These are phyloP conservation scores for Pseudopyricularia cyperi DNA, from an alignment of 2,329 filamentous ascomycete species.

Conservation along the genomic window DNA sequence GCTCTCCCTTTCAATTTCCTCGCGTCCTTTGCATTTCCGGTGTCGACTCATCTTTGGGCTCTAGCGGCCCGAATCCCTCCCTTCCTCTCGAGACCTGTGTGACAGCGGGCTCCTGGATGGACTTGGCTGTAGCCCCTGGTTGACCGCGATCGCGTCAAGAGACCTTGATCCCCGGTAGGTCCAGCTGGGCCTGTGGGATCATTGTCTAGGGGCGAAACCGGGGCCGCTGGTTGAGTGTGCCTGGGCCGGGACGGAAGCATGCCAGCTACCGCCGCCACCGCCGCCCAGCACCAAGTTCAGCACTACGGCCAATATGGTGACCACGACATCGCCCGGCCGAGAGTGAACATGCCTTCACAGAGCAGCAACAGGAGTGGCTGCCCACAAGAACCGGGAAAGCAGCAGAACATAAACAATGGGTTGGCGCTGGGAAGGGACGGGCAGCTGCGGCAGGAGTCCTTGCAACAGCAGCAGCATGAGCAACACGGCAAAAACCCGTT, in stretches of 20 bases:
- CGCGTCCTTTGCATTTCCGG: neutral
- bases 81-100: neutral
- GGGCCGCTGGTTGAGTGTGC: constrained; percentile 8
- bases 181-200: neutral
- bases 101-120: constrained; percentile 1
- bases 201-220: neutral
- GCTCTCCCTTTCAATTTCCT: neutral
- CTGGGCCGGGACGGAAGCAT: constrained; percentile 18
- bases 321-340: constrained; percentile 23
- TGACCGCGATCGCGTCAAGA: constrained; percentile 2
- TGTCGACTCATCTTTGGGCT: neutral
- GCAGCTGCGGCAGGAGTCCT: constrained; percentile 3
- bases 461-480: constrained; percentile 5
- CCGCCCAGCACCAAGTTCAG: constrained; percentile 17
- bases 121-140: neutral
- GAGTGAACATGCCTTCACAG: constrained; percentile 27
- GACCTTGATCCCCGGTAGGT: neutral
- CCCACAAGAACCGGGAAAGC: constrained; percentile 9
- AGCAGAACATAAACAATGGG: neutral
- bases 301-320: constrained; percentile 24
- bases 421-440: neutral
- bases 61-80: neutral
- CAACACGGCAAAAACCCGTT: constrained; percentile 4
- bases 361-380: constrained; percentile 9
- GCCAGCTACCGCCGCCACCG: constrained; percentile 10